Evolutionary conservation across 768 basidiomycete genomes (phyloP).

Genomic region (Pleurotus pulmonarius): DNA sequence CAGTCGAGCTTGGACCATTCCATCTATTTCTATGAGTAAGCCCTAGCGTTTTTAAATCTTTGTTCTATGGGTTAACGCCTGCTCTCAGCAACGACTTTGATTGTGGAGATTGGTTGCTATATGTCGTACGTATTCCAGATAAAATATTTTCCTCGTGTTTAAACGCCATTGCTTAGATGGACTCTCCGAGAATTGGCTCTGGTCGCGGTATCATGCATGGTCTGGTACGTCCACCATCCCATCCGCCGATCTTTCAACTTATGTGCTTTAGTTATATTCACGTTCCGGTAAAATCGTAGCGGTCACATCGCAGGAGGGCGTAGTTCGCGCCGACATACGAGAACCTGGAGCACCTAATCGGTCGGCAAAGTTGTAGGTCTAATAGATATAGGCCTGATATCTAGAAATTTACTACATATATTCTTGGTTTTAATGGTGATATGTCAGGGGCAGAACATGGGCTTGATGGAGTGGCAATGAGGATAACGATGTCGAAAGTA

Average conservation of each 20-base stretch:
- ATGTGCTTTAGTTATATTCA: slow-evolving; percentile 47
- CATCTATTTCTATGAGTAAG: slow-evolving; percentile 73
- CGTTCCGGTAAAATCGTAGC: slow-evolving; percentile 58
- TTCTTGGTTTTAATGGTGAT: not conserved
- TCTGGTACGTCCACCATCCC: slow-evolving; percentile 40
- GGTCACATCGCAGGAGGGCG: slow-evolving; percentile 79
- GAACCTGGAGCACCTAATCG: slow-evolving; percentile 28
- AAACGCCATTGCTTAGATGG: slow-evolving; percentile 39
- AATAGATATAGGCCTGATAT: not conserved
- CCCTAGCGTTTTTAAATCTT: not conserved
- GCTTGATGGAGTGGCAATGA: not conserved
- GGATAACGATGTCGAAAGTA: not conserved
- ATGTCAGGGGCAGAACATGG: not conserved
- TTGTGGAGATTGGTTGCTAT: slow-evolving; percentile 78
- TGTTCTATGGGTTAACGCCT: slow-evolving; percentile 3
- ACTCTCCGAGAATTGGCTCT: slow-evolving; percentile 57
- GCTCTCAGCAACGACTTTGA: slow-evolving; percentile 61
- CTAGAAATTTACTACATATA: not conserved
- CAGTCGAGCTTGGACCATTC: slow-evolving; percentile 78
- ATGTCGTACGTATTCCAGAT: slow-evolving; percentile 51
- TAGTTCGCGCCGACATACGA: slow-evolving; percentile 57
- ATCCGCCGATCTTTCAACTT: not conserved
- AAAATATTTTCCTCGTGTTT: not conserved
- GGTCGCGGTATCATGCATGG: slow-evolving; percentile 72
- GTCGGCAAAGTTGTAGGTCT: slow-evolving; percentile 30